Conservation (phyloP, 116 monocot species). For the Iris pallida region DNA sequence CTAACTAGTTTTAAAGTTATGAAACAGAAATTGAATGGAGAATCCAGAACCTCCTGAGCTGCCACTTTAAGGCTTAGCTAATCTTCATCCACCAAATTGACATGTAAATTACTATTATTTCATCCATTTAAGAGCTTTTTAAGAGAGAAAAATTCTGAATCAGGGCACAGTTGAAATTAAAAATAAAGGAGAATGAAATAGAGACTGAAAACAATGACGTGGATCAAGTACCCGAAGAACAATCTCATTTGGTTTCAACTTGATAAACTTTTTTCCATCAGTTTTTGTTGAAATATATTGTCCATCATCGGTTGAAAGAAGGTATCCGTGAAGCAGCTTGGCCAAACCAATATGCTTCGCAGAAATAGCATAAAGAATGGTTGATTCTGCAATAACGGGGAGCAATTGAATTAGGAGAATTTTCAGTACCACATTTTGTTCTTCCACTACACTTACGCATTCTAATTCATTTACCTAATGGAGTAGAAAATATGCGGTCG, state of each 20-base stretch:
- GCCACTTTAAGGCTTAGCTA: no score
- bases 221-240: slow-evolving; percentile 58
- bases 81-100: no score
- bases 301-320: slow-evolving; percentile 59
- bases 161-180: no score
- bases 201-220: no score
- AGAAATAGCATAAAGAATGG: slow-evolving; percentile 74
- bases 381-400: slow-evolving; percentile 63
- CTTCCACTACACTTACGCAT: not conserved
- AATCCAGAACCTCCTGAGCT: no score
- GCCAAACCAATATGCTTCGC: slow-evolving; percentile 78
- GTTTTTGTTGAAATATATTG: slow-evolving; percentile 76
- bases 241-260: slow-evolving; percentile 77
- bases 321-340: slow-evolving; percentile 73
- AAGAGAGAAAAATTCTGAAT: no score
- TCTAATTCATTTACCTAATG: slow-evolving; percentile 49
- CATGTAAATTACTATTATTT: no score
- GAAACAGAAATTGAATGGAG: no score
- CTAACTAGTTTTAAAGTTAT: no score
- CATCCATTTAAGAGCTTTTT: no score
- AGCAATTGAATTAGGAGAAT: not conserved
- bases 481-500: slow-evolving; percentile 87
- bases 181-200: no score
- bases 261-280: slow-evolving; percentile 85
- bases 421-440: not conserved